phyloP scores from a whole-genome alignment of 495 filamentous ascomycete genomes.

The Entonaema liquescens region DNA sequence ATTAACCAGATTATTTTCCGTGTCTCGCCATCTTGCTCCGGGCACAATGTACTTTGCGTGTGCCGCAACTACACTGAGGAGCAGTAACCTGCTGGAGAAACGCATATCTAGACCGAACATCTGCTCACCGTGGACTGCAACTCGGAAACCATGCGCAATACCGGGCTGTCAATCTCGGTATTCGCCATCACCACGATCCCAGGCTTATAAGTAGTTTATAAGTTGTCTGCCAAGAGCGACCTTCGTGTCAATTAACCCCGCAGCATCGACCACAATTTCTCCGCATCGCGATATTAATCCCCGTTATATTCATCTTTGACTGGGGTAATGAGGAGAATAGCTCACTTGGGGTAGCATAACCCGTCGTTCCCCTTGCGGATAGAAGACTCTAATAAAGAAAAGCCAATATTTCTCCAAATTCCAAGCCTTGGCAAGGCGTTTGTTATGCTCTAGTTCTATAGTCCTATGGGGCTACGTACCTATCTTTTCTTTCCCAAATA shows the following conservation, averaged over 20 bases:
- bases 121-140: not conserved
- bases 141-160: not conserved
- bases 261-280: constrained; percentile 18
- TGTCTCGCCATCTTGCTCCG: constrained; percentile 55
- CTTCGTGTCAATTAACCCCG: constrained; percentile 34
- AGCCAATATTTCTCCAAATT: constrained; percentile 13
- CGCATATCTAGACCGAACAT: constrained; percentile 28
- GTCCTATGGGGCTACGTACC: not conserved
- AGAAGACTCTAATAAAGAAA: not conserved
- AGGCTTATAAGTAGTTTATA: constrained; percentile 30
- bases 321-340: constrained; percentile 20
- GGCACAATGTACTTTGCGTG: constrained; percentile 56
- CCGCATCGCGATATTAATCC: constrained; percentile 37
- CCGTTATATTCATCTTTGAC: constrained; percentile 22
- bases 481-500: not conserved
- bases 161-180: constrained; percentile 6
- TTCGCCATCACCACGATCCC: not conserved
- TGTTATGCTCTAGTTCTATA: not conserved
- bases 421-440: constrained; percentile 24
- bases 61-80: constrained; percentile 22
- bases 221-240: constrained; percentile 20
- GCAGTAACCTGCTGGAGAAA: constrained; percentile 19
- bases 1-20: constrained; percentile 52
- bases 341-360: constrained; percentile 7
- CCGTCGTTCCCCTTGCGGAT: not conserved